Conservation (phyloP, 148 eudicot species). For the Rhododendron mucronatum region DNA sequence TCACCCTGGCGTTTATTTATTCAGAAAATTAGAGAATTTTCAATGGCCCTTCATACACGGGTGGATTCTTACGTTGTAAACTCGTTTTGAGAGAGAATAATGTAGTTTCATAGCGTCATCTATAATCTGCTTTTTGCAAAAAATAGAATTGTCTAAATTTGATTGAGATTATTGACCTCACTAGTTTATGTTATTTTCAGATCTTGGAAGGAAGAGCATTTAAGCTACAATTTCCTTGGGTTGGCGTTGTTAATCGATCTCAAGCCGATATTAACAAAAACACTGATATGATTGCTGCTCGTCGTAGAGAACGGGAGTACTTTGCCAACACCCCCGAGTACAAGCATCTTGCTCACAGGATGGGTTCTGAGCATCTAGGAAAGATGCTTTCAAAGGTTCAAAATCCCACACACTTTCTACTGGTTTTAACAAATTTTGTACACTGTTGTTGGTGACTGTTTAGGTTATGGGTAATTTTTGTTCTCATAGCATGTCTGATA, state of each 20-base stretch:
- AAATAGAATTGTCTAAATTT: neutral
- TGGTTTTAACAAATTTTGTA: neutral
- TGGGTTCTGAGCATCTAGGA: conserved; percentile 95
- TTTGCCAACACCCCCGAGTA: conserved; percentile 78
- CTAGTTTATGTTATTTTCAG: conserved; percentile 27
- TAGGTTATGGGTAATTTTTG: neutral
- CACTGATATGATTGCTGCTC: conserved; percentile 93
- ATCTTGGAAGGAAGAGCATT: conserved; percentile 87
- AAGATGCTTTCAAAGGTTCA: conserved; percentile 86
- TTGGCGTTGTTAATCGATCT: conserved; percentile 96
- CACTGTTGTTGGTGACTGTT: neutral
- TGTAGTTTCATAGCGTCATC: neutral
- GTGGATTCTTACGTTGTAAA: neutral
- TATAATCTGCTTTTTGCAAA: neutral
- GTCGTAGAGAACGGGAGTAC: conserved; percentile 80
- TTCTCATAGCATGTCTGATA: neutral
- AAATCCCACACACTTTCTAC: neutral
- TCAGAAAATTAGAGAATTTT: neutral
- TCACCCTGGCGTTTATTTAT: neutral
- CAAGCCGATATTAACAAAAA: conserved; percentile 95
- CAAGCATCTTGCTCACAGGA: conserved; percentile 76
- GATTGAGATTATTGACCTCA: neutral
- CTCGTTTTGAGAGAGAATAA: neutral
- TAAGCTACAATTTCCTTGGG: conserved; percentile 89
- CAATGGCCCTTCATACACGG: neutral